Evolutionary conservation across 805 yeast species (phyloP), one percentile per base, ranked within the genome.

Genomic region (Lipomyces spencermartinsiae): DNA sequence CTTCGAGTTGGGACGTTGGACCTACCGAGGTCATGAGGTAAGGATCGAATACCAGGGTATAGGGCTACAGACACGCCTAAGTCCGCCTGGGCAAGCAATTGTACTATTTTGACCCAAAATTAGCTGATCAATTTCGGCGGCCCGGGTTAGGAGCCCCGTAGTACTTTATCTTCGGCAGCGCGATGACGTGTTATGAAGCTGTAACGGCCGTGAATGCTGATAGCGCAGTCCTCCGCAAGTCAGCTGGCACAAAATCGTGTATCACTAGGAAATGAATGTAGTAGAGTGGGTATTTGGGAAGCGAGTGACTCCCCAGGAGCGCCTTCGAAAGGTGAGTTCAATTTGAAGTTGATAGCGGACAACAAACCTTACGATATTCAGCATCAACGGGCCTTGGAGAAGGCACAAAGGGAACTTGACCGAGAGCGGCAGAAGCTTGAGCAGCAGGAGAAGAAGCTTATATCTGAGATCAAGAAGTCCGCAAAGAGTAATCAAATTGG

Each of bases 241-340:
- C 43, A 16, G 14, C 43, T 37, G 12, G 43, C 43, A 6, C 43
- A 37, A 16, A 12, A 37, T 12, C 43, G 12, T 49, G 49, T n/a
- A 49, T n/a, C 29, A 3, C 54, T 49, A 14, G 54, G 16, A n/a
- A 46, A 22, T 87, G 90, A 85, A 86, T 74, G 76, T 89, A 74
- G 86, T 94, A 72, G 96, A 93, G 76, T 94, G 98, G 98, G 92
- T 91, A 37, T 95, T 95, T 80, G 98, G 99, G 7, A 91, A 92
- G 83, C 86, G 89, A 77, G 81, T 91, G 71, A 92, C 98, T 55
- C 98, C 98, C 10, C 98, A 93, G 77, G 99, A 94, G 80, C 85
- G 93, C 78, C 85, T 94, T 76, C 87, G 97, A 71, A 93, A 88
- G 73, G 84, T 82, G 74, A 64, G 56, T 37, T 16, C 7, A 2